Conservation (phyloP, 2,329 filamentous ascomycete genomes). For the Cytospora leucostoma region DNA sequence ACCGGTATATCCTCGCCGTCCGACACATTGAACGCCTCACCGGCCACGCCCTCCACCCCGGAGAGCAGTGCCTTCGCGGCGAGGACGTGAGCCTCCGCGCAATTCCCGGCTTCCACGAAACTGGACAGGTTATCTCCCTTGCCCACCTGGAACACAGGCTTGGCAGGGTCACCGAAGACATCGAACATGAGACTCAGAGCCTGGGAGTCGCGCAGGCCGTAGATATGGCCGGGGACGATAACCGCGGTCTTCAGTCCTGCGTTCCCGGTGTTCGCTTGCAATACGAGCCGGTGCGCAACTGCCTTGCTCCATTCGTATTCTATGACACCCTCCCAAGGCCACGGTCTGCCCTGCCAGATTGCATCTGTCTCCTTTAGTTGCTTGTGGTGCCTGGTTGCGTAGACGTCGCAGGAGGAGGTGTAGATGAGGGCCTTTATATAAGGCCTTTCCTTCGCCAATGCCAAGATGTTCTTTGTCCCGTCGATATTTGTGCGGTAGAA, state of each 20-base stretch:
- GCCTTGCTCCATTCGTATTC: constrained; percentile 39
- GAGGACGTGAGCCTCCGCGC: constrained; percentile 33
- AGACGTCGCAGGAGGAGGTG: constrained; percentile 36
- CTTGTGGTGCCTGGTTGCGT: constrained; percentile 33
- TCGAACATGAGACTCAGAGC: constrained; percentile 34
- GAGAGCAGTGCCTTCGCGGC: constrained; percentile 35
- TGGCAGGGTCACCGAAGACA: constrained; percentile 7
- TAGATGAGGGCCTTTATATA: constrained; percentile 37
- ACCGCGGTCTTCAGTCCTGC: constrained; percentile 31
- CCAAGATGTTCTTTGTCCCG: constrained; percentile 37
- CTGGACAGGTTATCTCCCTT: constrained; percentile 33
- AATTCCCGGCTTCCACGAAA: constrained; percentile 35
- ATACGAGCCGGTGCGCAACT: constrained; percentile 37
- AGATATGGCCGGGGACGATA: constrained; percentile 36
- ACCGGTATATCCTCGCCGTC: constrained; percentile 37
- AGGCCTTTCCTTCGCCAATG: constrained; percentile 28
- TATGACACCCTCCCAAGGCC: constrained; percentile 24
- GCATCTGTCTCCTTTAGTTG: constrained; percentile 33
- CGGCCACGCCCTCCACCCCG: constrained; percentile 31
- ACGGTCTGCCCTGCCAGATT: constrained; percentile 28
- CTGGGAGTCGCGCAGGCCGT: constrained; percentile 38
- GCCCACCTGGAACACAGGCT: constrained; percentile 31
- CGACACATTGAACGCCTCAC: constrained; percentile 41
- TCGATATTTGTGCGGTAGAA: constrained; percentile 36
- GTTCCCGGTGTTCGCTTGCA: constrained; percentile 33